Evolutionary conservation across 371 early-diverging fungal genomes (phyloP).

Genomic region (Mycotypha africana): DNA sequence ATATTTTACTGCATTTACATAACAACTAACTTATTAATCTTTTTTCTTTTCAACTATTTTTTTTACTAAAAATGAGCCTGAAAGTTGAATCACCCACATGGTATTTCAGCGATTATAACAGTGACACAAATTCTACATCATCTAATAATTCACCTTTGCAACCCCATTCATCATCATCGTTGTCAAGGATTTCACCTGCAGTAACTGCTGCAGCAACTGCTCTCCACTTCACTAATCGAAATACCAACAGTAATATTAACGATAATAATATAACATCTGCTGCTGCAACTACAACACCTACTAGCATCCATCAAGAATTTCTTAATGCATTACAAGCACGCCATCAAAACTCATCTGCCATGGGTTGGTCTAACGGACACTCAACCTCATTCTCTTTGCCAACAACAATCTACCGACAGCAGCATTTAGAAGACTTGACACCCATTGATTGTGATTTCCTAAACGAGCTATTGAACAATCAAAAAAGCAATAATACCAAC

Average conservation of each 20-base stretch:
- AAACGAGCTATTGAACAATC: neutral
- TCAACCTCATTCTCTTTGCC: neutral
- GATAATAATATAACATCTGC: neutral
- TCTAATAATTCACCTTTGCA: neutral
- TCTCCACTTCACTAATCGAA: no score
- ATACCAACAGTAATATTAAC: no score
- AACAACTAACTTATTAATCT: no score
- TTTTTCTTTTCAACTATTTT: no score
- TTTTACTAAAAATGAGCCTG: constrained; percentile 16
- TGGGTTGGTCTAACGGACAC: neutral
- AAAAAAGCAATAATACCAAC: no score
- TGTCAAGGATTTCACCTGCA: neutral
- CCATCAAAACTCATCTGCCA: neutral
- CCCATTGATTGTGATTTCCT: constrained; percentile 3
- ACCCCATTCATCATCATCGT: neutral
- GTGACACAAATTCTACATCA: neutral
- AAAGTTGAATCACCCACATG: constrained; percentile 18
- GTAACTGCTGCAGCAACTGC: neutral
- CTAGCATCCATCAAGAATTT: constrained; percentile 12
- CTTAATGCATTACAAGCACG: constrained; percentile 16
- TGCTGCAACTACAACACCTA: constrained; percentile 2
- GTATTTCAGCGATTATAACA: constrained; percentile 2
- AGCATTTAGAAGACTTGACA: constrained; percentile 5
- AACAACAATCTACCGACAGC: neutral
- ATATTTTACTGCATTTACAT: no score